Conservation (phyloP, 495 filamentous ascomycete genomes). For the Copromyces sp. region DNA sequence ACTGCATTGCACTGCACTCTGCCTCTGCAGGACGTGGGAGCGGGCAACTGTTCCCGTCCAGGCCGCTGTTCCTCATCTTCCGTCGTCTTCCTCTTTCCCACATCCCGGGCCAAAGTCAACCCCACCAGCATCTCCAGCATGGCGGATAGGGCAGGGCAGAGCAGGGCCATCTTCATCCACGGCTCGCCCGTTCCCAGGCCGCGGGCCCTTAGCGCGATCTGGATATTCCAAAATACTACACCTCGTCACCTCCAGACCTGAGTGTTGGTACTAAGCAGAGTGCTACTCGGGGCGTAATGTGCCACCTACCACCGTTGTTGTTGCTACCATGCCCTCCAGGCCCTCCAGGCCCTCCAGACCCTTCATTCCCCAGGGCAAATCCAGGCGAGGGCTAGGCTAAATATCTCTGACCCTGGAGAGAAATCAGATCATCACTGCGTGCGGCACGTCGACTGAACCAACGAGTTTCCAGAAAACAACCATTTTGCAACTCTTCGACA, state of each 20-base stretch:
- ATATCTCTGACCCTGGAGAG: background rate
- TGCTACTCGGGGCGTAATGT: background rate
- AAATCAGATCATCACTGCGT: background rate
- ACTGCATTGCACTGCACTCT: too few species aligned
- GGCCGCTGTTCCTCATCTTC: too few species aligned
- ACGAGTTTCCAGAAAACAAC: background rate
- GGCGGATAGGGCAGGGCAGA: background rate
- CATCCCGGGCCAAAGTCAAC: too few species aligned
- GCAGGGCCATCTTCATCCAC: background rate
- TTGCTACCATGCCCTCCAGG: background rate
- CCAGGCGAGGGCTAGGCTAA: background rate
- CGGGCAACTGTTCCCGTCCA: too few species aligned
- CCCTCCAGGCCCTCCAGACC: background rate
- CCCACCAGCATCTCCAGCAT: background rate
- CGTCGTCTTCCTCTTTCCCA: too few species aligned
- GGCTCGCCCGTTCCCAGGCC: background rate
- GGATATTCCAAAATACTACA: background rate
- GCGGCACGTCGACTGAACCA: background rate
- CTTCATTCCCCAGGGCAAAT: background rate
- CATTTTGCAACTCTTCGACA: background rate
- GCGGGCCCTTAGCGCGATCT: background rate
- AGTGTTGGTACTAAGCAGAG: background rate
- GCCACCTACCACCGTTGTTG: background rate
- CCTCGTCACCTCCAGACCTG: background rate
- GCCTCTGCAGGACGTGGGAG: too few species aligned